phyloP scores from a whole-genome alignment of 768 basidiomycete genomes.

The Phaeotremella skinneri region DNA sequence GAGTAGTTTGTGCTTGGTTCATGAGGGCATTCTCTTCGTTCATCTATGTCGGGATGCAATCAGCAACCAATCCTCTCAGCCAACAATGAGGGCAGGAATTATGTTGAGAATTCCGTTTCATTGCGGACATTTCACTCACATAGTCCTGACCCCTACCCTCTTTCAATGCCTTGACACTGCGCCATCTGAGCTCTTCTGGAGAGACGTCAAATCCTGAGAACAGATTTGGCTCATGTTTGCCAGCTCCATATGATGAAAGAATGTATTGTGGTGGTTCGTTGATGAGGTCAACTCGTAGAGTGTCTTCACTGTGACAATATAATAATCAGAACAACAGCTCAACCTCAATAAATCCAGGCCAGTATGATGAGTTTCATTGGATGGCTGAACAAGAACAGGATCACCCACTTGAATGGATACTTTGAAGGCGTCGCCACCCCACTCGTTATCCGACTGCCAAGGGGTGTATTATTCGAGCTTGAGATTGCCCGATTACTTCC shows the following conservation, averaged over 20 bases:
- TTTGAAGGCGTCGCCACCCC: background rate
- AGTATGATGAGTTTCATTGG: background rate
- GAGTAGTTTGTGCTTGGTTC: conserved; percentile 22
- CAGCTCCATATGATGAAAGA: conserved; percentile 72
- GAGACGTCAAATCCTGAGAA: conserved; percentile 68
- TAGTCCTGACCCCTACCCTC: conserved; percentile 65
- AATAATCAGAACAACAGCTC: background rate
- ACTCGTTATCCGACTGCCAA: conserved; percentile 2
- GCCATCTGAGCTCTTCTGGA: conserved; percentile 72
- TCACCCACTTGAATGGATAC: conserved; percentile 29
- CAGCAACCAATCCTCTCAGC: background rate
- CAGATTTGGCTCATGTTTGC: conserved; percentile 69
- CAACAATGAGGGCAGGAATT: too few species aligned
- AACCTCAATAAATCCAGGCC: background rate
- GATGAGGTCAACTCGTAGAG: conserved; percentile 65
- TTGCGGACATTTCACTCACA: conserved; percentile 55
- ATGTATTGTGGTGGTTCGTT: conserved; percentile 76
- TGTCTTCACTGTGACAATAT: conserved; percentile 58
- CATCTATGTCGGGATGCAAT: conserved; percentile 14
- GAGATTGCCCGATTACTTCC: background rate
- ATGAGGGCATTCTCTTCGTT: conserved; percentile 29
- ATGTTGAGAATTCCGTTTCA: too few species aligned
- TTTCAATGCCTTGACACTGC: conserved; percentile 60
- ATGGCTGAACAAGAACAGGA: background rate
- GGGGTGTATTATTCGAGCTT: conserved; percentile 9